A percentile compares a stretch with the other conserved stretches of the same genome.
These are phyloP conservation scores for Mycena kentingensis DNA, from an alignment of 768 basidiomycete species.

Conservation along the genomic window DNA sequence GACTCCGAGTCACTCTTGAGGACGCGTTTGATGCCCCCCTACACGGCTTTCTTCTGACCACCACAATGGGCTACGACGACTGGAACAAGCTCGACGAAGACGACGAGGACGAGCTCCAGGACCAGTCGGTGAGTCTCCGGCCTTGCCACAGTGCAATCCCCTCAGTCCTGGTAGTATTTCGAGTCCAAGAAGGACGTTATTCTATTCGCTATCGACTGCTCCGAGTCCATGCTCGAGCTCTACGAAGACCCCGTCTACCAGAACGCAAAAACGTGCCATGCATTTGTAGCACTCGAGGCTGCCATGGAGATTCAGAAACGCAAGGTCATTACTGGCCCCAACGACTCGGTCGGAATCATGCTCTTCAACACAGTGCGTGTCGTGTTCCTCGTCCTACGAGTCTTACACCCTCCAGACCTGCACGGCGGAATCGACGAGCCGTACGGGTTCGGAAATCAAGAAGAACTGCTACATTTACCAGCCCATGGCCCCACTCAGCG, in stretches of 20 bases:
- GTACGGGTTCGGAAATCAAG: slow-evolving; percentile 63
- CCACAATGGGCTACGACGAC: slow-evolving; percentile 55
- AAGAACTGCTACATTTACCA: slow-evolving; percentile 73
- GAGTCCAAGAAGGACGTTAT: slow-evolving; percentile 84
- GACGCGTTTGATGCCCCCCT: slow-evolving; percentile 6
- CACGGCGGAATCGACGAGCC: slow-evolving; percentile 40
- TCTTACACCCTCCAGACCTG: slow-evolving; percentile 37
- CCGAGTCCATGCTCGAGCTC: slow-evolving; percentile 81
- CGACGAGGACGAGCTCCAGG: slow-evolving; percentile 82
- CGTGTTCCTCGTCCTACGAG: neutral
- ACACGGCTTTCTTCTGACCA: slow-evolving; percentile 14
- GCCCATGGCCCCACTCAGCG: slow-evolving; percentile 73
- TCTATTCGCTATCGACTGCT: slow-evolving; percentile 95
- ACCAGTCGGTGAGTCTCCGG: slow-evolving; percentile 52
- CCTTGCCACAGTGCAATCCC: slow-evolving; percentile 2
- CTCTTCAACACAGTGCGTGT: slow-evolving; percentile 87
- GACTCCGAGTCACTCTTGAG: no score
- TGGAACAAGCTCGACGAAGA: slow-evolving; percentile 82
- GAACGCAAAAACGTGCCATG: slow-evolving; percentile 69
- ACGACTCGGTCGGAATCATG: slow-evolving; percentile 86
- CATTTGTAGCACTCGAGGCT: slow-evolving; percentile 78
- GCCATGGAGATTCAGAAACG: slow-evolving; percentile 87
- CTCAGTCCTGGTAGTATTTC: slow-evolving; percentile 47
- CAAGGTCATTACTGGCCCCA: slow-evolving; percentile 87
- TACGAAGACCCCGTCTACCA: slow-evolving; percentile 66